Base-by-base conservation (phyloP, 495 filamentous ascomycete genomes). In the Penicillium riverlandense region DNA sequence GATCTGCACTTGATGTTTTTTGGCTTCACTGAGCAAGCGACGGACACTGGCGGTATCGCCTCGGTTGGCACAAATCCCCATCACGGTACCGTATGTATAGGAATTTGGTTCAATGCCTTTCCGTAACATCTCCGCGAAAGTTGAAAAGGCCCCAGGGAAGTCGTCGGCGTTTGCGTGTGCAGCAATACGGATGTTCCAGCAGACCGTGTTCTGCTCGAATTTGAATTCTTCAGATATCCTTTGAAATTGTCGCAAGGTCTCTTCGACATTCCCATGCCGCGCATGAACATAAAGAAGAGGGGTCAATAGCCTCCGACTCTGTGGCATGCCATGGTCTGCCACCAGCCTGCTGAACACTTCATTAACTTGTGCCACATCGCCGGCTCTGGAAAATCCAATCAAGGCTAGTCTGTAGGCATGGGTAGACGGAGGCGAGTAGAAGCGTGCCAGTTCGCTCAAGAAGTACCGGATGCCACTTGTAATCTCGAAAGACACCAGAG, bases 131-230 rank as follows among this genome's bases (percentile, higher is more conserved):
- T 71, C 53, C 12, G 80, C 64, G 45, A 90, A 85, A 22, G 69
- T 70, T 3, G 61, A 48, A 46, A 86, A 67, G 11, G 80, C 80
- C 4, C 78, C 78, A 33, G 80, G 68, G 37, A 84, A 68, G 60
- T 95, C 83, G 27, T 74, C 69, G 6, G 75, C 76, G 51, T 78
- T 79, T 2, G 69, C 65, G 59, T 88, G 72, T 4, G 87, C 86
- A 45, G 82, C 76, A 11, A 98, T 66, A 29, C 96, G 57, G 28
- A 85, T 82, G 55, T 96, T 95, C 80, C 82, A 94, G 35, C 75
- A 77, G 10, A 65, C 47, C 0, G 64, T 58, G 47, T 76, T 74
- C 13, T 78, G 82, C 12, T 65, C 39, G 11, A 86, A 50, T 0
- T 69, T 64, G 44, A 80, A 79, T 37, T 77, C 71, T 2, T 61